These are phyloP conservation scores for Aspergillus chevalieri DNA, from an alignment of 2,329 filamentous ascomycete species.

Conservation along the genomic window DNA sequence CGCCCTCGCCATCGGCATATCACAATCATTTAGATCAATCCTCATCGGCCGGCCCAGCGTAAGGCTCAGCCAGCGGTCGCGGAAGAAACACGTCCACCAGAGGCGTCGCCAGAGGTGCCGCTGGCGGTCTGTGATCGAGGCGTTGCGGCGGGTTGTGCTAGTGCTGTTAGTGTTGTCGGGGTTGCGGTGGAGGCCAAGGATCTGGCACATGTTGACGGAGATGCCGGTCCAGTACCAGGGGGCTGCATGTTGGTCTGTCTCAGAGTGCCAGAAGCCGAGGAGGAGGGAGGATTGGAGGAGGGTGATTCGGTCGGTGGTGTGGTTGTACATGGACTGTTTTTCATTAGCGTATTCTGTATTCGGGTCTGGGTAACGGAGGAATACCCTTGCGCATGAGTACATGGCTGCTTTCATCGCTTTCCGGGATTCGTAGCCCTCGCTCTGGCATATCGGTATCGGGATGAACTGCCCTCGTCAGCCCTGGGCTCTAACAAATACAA, in stretches of 20 bases:
- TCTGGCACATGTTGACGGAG: conserved; percentile 39
- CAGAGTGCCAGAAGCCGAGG: conserved; percentile 39
- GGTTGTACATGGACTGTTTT: conserved; percentile 19
- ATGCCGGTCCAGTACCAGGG: conserved; percentile 45
- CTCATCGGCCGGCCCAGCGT: conserved; percentile 36
- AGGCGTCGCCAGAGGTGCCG: conserved; percentile 32
- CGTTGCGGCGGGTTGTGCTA: conserved; percentile 8
- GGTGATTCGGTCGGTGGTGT: conserved; percentile 35
- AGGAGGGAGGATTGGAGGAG: conserved; percentile 41
- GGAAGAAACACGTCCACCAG: conserved; percentile 38
- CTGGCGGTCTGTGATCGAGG: conserved; percentile 16
- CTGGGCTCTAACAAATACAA: too few species aligned
- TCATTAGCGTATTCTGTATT: background rate
- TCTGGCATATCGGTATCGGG: too few species aligned
- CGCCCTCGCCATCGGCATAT: conserved; percentile 24
- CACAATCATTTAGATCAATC: conserved; percentile 34
- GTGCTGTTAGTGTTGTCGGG: conserved; percentile 14
- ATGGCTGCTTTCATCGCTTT: conserved; percentile 34
- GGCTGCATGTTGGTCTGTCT: conserved; percentile 37
- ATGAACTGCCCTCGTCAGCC: too few species aligned
- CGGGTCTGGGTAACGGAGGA: conserved; percentile 12
- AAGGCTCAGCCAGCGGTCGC: conserved; percentile 38
- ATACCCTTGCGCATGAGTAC: conserved; percentile 33
- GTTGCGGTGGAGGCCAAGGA: conserved; percentile 38
- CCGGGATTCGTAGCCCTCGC: conserved; percentile 25